Conservation (phyloP, 2,329 filamentous ascomycete genomes). For the Hirsutella minnesotensis region DNA sequence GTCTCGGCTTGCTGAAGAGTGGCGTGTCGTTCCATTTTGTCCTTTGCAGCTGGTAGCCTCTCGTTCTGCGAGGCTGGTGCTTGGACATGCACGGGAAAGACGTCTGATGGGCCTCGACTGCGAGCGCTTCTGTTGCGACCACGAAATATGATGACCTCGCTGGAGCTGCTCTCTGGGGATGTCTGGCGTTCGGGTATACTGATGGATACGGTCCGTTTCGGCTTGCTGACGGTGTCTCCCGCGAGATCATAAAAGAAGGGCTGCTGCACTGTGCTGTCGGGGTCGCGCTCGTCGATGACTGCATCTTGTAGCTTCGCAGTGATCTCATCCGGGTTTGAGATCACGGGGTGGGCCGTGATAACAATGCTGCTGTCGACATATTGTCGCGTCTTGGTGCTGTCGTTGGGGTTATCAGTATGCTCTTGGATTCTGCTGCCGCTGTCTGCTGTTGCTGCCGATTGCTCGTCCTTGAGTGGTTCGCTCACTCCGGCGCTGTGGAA, state of each 20-base stretch:
- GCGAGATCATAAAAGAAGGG: conserved; percentile 26
- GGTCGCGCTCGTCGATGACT: not conserved
- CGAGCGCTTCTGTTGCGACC: conserved; percentile 31
- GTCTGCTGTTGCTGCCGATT: too few relatives aligned
- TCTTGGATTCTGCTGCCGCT: too few relatives aligned
- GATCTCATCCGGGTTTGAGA: not conserved
- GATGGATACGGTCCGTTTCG: not conserved
- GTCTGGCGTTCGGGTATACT: not conserved
- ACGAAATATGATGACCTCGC: conserved; percentile 57
- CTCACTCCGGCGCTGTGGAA: conserved; percentile 43
- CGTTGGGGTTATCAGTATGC: too few relatives aligned
- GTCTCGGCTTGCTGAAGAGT: not conserved
- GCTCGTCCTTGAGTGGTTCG: conserved; percentile 36
- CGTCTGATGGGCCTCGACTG: not conserved
- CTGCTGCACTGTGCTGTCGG: conserved; percentile 2
- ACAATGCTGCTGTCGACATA: too few relatives aligned
- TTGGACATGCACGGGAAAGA: not conserved
- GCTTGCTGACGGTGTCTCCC: conserved; percentile 12
- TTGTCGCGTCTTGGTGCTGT: too few relatives aligned
- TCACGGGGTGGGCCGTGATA: too few relatives aligned
- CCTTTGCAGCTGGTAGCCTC: too few relatives aligned
- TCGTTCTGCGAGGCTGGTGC: not conserved
- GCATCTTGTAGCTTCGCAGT: conserved; percentile 7
- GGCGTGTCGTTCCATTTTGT: too few relatives aligned
- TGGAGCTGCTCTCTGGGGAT: conserved; percentile 31